Evolutionary conservation across 371 early-diverging fungal genomes (phyloP).

Genomic region (Mucor racemosus): DNA sequence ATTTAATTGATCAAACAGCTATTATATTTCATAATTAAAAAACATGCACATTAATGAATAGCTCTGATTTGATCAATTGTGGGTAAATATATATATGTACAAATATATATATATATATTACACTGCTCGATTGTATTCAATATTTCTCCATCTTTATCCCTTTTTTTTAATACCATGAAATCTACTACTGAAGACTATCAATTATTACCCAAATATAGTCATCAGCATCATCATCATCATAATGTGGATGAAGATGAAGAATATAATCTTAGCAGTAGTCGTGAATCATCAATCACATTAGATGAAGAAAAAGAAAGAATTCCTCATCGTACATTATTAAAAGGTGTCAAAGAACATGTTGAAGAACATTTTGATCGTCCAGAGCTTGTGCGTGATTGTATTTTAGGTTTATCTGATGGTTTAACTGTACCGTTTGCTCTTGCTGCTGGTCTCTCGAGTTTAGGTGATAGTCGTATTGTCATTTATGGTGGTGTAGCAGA

Average conservation of each 20-base stretch:
- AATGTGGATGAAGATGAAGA: conserved; percentile 21
- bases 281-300: not conserved
- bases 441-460: conserved; percentile 71
- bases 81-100: not conserved
- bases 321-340: conserved; percentile 37
- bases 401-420: conserved; percentile 74
- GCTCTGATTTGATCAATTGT: not conserved
- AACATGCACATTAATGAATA: conserved; percentile 5
- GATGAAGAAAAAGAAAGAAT: conserved; percentile 26
- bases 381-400: conserved; percentile 70
- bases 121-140: not conserved
- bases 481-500: conserved; percentile 76
- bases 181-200: conserved; percentile 12
- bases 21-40: not conserved
- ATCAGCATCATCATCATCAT: not conserved
- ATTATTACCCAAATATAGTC: conserved; percentile 11
- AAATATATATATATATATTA: not conserved
- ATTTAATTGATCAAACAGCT: not conserved
- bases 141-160: not conserved
- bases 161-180: not conserved
- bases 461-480: conserved; percentile 63
- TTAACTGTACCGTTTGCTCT: conserved; percentile 80
- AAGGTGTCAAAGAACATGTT: conserved; percentile 44
- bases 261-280: conserved; percentile 1
- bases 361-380: conserved; percentile 72